Evolutionary conservation across 768 basidiomycete genomes (phyloP).

Genomic region (Kwoniella mangroviensis): DNA sequence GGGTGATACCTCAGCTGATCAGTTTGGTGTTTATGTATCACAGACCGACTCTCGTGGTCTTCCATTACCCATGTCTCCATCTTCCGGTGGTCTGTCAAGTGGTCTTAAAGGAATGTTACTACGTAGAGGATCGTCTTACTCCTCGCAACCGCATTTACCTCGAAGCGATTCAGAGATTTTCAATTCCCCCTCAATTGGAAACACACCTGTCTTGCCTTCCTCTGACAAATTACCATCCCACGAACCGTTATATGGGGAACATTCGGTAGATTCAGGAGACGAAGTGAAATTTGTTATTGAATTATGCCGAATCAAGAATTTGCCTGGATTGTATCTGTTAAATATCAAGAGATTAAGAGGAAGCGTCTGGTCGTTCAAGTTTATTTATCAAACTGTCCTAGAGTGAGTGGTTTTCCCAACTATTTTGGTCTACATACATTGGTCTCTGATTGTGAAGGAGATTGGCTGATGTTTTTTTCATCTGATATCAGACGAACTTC

Average conservation of each 20-base stretch:
- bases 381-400: constrained; percentile 57
- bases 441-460: not conserved
- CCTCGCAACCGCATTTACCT: constrained; percentile 29
- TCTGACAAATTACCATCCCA: constrained; percentile 57
- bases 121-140: constrained; percentile 87
- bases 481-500: constrained; percentile 17
- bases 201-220: constrained; percentile 57
- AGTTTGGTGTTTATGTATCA: constrained; percentile 19
- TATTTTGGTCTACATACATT: not conserved
- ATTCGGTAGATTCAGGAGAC: constrained; percentile 78
- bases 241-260: constrained; percentile 73
- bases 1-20: not conserved
- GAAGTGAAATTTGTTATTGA: constrained; percentile 97
- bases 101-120: constrained; percentile 84
- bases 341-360: constrained; percentile 93
- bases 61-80: constrained; percentile 76
- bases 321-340: constrained; percentile 87
- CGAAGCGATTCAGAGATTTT: constrained; percentile 34
- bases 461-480: constrained; percentile 7
- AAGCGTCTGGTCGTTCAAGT: constrained; percentile 75
- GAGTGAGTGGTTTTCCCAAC: constrained; percentile 47
- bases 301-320: constrained; percentile 82
- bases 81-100: constrained; percentile 66
- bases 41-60: constrained; percentile 89
- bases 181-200: constrained; percentile 31